Conservation (phyloP, 306 rosid genomes). For the Vigna radiata region DNA sequence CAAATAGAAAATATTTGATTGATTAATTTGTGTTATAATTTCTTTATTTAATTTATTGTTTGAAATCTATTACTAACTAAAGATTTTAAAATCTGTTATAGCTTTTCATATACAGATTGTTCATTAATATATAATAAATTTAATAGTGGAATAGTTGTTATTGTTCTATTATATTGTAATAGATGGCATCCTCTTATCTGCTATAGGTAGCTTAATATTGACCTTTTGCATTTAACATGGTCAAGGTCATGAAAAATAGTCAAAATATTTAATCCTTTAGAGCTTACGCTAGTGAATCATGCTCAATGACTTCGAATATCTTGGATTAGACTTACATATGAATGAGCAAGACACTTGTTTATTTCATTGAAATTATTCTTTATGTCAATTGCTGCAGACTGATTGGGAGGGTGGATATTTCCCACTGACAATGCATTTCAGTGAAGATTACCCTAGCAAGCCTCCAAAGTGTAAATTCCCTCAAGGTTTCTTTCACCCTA, state of each 20-base stretch:
- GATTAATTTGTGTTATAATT: no score
- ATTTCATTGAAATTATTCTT: constrained; percentile 14
- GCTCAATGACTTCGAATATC: not conserved
- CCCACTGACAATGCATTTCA: constrained; percentile 92
- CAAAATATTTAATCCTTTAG: not conserved
- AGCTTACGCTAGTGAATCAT: not conserved
- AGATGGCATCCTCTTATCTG: not conserved
- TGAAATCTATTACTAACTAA: no score
- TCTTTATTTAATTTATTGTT: no score
- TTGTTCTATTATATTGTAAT: no score
- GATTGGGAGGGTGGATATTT: constrained; percentile 98
- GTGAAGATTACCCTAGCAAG: constrained; percentile 99
- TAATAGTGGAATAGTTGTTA: no score
- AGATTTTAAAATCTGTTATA: no score
- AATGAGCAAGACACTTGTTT: constrained; percentile 3
- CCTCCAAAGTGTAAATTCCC: constrained; percentile 98
- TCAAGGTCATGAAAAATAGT: not conserved
- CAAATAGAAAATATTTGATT: no score
- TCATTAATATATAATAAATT: no score
- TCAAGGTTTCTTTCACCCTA: constrained; percentile 94
- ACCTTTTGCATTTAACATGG: constrained; percentile 14
- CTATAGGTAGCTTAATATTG: not conserved
- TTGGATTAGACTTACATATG: constrained; percentile 14
- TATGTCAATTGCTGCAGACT: constrained; percentile 65
- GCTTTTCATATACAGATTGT: no score